Conservation (phyloP, 352 stramenopile genomes). For the Phytophthora melonis region DNA sequence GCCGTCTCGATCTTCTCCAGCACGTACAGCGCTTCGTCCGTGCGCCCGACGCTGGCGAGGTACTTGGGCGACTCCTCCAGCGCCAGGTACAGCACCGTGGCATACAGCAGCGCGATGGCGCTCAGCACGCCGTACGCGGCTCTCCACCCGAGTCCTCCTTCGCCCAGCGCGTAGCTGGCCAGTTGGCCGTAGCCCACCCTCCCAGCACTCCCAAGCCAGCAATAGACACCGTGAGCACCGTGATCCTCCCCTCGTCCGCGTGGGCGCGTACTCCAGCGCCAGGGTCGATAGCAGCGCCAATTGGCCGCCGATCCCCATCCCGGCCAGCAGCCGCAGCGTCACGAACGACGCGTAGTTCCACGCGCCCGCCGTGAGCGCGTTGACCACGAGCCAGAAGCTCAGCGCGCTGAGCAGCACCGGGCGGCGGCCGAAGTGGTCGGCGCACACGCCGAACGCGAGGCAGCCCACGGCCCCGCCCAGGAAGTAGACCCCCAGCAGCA, state of each 20-base stretch:
- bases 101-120: slow-evolving; percentile 37
- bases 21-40: slow-evolving; percentile 62
- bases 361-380: slow-evolving; percentile 48
- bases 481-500: slow-evolving; percentile 55
- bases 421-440: slow-evolving; percentile 67
- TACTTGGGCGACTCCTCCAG: slow-evolving; percentile 78
- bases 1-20: slow-evolving; percentile 66
- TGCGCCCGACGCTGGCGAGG: slow-evolving; percentile 64
- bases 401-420: slow-evolving; percentile 52
- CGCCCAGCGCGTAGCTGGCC: slow-evolving; percentile 16
- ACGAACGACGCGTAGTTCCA: slow-evolving; percentile 57
- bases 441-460: slow-evolving; percentile 57
- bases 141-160: slow-evolving; percentile 42
- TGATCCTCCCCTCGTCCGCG: slow-evolving; percentile 64
- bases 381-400: slow-evolving; percentile 47
- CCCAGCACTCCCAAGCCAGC: slow-evolving; percentile 51
- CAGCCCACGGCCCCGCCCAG: slow-evolving; percentile 56
- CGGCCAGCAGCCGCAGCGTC: slow-evolving; percentile 48
- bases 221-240: slow-evolving; percentile 56
- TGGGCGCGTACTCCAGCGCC: slow-evolving; percentile 68
- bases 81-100: slow-evolving; percentile 33
- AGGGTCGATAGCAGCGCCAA: slow-evolving; percentile 60
- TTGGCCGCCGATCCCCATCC: slow-evolving; percentile 64
- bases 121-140: slow-evolving; percentile 39
- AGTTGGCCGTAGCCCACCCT: slow-evolving; percentile 49